phyloP scores from a whole-genome alignment of 805 yeast species.

The Cyberlindnera lachancei region DNA sequence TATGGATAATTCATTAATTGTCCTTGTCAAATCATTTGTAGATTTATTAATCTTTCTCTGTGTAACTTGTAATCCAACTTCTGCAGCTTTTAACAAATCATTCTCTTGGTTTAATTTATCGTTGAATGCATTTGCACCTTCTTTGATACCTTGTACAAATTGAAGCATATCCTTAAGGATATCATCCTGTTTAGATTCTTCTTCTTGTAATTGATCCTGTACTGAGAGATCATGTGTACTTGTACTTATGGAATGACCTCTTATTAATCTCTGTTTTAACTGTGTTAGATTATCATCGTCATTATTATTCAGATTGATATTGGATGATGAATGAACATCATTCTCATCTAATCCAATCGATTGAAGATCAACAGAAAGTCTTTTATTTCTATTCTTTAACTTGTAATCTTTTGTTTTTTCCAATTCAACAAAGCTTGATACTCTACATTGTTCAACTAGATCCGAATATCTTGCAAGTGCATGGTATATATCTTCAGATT shows the following conservation, averaged over 20 bases:
- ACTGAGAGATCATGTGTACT: conserved; percentile 12
- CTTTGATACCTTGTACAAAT: conserved; percentile 28
- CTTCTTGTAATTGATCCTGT: conserved; percentile 29
- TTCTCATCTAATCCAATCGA: conserved; percentile 1
- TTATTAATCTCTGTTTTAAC: conserved; percentile 25
- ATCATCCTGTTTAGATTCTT: conserved; percentile 31
- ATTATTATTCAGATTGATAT: conserved; percentile 1
- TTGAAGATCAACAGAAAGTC: conserved; percentile 20
- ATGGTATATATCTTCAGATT: neutral
- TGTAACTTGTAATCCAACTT: conserved; percentile 32
- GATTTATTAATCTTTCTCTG: conserved; percentile 27
- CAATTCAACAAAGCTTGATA: conserved; percentile 6
- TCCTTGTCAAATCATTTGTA: conserved; percentile 23
- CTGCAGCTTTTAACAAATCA: conserved; percentile 33
- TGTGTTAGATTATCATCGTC: conserved; percentile 25
- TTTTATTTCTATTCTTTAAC: neutral
- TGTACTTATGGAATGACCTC: conserved; percentile 11
- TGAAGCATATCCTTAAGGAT: conserved; percentile 31
- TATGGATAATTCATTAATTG: conserved; percentile 23
- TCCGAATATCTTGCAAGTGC: conserved; percentile 3
- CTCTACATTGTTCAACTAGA: conserved; percentile 5
- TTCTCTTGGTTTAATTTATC: conserved; percentile 31
- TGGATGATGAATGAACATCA: neutral
- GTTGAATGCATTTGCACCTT: conserved; percentile 34
- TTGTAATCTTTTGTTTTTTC: conserved; percentile 5